Conservation (phyloP, 768 basidiomycete genomes). For the Amanita pseudoporphyria region DNA sequence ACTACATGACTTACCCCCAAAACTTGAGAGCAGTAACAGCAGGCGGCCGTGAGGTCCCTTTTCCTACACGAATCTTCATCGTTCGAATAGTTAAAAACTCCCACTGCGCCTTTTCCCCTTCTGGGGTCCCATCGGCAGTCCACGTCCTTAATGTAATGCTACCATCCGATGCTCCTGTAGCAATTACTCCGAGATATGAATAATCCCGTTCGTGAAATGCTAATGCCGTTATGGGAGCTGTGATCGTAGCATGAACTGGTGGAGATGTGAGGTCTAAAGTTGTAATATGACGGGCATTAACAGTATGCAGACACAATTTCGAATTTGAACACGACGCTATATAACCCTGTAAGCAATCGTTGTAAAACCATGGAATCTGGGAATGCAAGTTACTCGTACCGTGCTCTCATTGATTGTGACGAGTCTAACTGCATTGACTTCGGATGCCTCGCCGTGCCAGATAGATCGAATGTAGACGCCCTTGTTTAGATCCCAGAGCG, state of each 20-base stretch:
- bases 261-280: conserved; percentile 48
- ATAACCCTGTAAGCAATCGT: conserved; percentile 49
- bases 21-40: conserved; percentile 76
- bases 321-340: conserved; percentile 74
- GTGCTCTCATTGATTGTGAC: conserved; percentile 82
- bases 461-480: conserved; percentile 75
- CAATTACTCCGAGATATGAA: conserved; percentile 67
- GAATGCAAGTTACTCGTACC: conserved; percentile 32
- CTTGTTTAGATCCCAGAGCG: conserved; percentile 84
- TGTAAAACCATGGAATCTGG: not conserved
- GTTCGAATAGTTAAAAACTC: conserved; percentile 60
- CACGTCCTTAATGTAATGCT: conserved; percentile 76
- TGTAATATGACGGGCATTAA: conserved; percentile 77
- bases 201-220: conserved; percentile 90
- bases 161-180: conserved; percentile 69
- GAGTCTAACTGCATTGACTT: conserved; percentile 43
- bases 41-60: conserved; percentile 24
- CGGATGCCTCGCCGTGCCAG: conserved; percentile 46
- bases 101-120: conserved; percentile 63
- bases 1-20: conserved; percentile 45
- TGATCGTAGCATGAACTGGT: conserved; percentile 31
- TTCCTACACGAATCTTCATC: conserved; percentile 45
- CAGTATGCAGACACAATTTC: conserved; percentile 71
- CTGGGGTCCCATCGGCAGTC: conserved; percentile 66
- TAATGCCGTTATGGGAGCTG: conserved; percentile 59